phyloP scores from a whole-genome alignment of 2,329 filamentous ascomycete genomes.

The Arthrobotrys entomopaga region DNA sequence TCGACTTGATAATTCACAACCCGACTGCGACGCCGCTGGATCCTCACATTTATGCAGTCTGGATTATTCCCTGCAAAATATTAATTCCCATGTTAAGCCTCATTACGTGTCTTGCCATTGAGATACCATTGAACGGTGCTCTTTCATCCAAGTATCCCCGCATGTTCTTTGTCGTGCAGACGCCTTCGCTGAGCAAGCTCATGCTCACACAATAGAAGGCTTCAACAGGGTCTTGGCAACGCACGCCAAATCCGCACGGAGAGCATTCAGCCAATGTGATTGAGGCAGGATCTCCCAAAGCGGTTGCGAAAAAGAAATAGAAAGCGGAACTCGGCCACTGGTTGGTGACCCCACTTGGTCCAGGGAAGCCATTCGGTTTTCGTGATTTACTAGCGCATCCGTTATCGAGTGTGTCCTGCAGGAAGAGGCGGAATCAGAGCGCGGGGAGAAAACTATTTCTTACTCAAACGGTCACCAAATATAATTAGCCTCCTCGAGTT shows the following conservation, averaged over 20 bases:
- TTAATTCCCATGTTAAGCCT: conserved; percentile 3
- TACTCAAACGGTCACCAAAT: too few species aligned
- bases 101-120: conserved; percentile 27
- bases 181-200: conserved; percentile 27
- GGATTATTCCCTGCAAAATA: not conserved
- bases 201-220: conserved; percentile 29
- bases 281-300: conserved; percentile 28
- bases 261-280: conserved; percentile 21
- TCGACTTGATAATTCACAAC: not conserved
- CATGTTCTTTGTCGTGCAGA: conserved; percentile 36
- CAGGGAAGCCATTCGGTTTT: not conserved
- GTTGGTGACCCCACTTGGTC: not conserved
- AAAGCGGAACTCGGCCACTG: conserved; percentile 2
- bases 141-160: conserved; percentile 22
- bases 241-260: conserved; percentile 38
- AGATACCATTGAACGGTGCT: conserved; percentile 2
- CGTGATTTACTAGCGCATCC: not conserved
- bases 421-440: not conserved
- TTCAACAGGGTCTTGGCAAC: conserved; percentile 45
- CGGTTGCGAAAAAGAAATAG: conserved; percentile 5
- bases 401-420: not conserved
- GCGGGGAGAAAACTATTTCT: too few species aligned
- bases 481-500: too few species aligned
- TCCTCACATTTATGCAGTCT: not conserved
- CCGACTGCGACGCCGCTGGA: not conserved